phyloP scores from a whole-genome alignment of 805 yeast species.

The Nakazawaea siamensis region DNA sequence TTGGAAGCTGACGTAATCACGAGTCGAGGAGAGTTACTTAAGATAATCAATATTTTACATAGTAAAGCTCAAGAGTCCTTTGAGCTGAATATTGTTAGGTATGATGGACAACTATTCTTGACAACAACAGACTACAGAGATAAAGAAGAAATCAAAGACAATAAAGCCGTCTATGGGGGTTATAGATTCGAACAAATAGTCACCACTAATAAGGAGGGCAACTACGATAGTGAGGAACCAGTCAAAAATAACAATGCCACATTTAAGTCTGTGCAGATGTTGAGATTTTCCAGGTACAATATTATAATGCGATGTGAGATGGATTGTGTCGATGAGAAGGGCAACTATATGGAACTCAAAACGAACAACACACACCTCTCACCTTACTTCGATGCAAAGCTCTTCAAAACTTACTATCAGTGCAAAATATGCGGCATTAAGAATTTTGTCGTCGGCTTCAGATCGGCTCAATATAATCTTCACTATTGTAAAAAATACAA shows the following conservation, averaged over 20 bases:
- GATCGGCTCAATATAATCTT: no score
- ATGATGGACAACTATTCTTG: conserved; percentile 5
- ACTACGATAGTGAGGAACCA: no score
- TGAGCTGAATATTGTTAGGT: conserved; percentile 1
- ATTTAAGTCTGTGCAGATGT: background rate
- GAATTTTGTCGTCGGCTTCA: conserved; percentile 1
- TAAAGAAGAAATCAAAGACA: background rate
- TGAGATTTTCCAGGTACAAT: conserved; percentile 1
- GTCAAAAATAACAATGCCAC: conserved; percentile 1
- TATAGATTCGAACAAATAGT: conserved; percentile 3
- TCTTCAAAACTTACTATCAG: conserved; percentile 6
- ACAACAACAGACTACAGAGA: conserved; percentile 7
- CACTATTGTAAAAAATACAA: no score
- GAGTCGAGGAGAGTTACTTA: conserved; percentile 2
- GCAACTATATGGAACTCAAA: conserved; percentile 4
- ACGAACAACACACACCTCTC: background rate
- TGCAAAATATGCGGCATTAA: conserved; percentile 7
- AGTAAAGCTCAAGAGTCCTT: background rate
- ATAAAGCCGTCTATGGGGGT: conserved; percentile 1
- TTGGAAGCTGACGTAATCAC: conserved; percentile 1
- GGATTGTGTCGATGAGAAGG: no score
- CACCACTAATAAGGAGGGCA: background rate
- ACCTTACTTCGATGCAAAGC: background rate
- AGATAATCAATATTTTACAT: background rate
- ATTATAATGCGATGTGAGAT: conserved; percentile 1